Conservation (phyloP, 192 early-diverging fungal species). For the Glomus cerebriforme region DNA sequence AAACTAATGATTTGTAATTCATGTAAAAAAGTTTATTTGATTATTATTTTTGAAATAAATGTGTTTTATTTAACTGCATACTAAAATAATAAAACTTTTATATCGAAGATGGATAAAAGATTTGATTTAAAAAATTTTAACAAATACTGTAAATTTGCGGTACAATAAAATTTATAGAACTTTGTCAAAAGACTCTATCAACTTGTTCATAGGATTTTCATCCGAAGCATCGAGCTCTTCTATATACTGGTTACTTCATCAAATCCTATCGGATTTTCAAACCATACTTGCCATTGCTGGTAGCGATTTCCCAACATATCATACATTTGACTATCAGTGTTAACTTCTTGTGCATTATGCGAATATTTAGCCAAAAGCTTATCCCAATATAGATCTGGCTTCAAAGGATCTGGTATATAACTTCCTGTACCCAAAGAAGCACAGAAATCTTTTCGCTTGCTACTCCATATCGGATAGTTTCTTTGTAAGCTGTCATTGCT, state of each 20-base stretch:
- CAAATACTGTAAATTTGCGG: no score
- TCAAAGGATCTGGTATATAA: neutral
- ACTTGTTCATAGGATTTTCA: neutral
- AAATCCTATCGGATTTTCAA: neutral
- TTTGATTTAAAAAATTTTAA: no score
- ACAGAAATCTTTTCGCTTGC: neutral
- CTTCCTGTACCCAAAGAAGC: neutral
- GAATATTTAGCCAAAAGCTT: neutral
- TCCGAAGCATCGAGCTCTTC: constrained; percentile 18
- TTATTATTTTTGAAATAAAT: no score
- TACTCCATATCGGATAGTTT: neutral
- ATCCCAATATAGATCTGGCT: neutral
- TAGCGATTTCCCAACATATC: neutral
- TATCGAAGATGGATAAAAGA: no score
- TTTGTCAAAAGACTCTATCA: constrained; percentile 10
- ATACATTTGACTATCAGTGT: neutral
- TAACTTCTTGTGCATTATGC: neutral
- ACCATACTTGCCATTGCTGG: constrained; percentile 4
- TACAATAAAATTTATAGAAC: no score
- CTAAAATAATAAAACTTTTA: no score
- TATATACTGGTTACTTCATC: neutral
- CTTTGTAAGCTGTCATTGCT: neutral
- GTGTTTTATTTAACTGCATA: no score
- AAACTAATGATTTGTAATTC: no score
- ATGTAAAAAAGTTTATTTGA: no score